Evolutionary conservation across 2,329 filamentous ascomycete genomes (phyloP), one percentile per base, ranked within the genome.

Genomic region (Phialophora expanda): DNA sequence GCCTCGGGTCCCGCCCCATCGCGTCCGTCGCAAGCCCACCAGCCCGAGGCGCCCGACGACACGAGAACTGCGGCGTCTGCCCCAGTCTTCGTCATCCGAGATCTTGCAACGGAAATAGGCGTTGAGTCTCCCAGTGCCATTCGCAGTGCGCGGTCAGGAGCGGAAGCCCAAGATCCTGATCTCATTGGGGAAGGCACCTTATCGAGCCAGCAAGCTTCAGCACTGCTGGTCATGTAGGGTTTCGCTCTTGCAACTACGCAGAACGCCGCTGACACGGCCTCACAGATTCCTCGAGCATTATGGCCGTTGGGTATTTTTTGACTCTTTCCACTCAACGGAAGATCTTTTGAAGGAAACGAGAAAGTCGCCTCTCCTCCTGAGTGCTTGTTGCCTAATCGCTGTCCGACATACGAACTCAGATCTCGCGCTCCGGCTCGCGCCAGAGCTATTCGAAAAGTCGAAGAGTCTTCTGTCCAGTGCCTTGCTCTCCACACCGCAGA

Each of bases 231-330:
- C 22, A 50, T 76, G 71, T 66, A 28, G n/a, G 61, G 58, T 1
- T 44, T 22, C 12, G 14, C n/a, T 22, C 38, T 14, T 51, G n/a
- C 9, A 32, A 2, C 17, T 26, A 20, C 14, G 9, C n/a, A 20
- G 14, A 14, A 34, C 11, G 41, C 24, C 56, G 12, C 7, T 56
- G 11, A 41, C 22, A 56, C 17, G 51, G n/a, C 22, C 6, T 20
- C 17, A 44, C 57, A 65, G 63, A 30, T 81, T 81, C 62, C 73
- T 76, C 28, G 74, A 77, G 56, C 74, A 81, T 64, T 81, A 81
- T 64, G 79, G 78, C n/a, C 74, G 77, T 20, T 81, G 79, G 79
- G 76, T 81, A 7, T 72, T 73, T 6, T 79, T 79, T 57, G 74
- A 75, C 28, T 69, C 73, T 0, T 68, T 70, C 20, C 71, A 66